Conservation (phyloP, 2,329 filamentous ascomycete species). For the Talaromyces sp. region DNA sequence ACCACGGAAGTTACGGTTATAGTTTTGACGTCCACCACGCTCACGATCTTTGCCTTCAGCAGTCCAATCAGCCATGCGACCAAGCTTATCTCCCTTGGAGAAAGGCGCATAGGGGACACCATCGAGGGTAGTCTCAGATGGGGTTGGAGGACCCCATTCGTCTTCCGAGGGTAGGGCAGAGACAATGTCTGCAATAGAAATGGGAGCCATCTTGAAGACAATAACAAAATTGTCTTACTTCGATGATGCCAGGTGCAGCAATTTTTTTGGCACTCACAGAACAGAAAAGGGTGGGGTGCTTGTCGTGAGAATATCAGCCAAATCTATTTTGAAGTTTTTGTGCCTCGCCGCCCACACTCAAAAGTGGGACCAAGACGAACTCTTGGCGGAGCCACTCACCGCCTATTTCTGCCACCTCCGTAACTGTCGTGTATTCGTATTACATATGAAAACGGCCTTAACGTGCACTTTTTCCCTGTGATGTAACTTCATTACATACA, state of each 20-base stretch:
- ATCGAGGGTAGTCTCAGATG: conserved; percentile 82
- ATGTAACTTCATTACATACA: conserved; percentile 11
- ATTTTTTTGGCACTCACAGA: not conserved
- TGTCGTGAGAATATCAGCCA: conserved; percentile 4
- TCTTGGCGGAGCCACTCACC: conserved; percentile 10
- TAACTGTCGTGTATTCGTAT: not conserved
- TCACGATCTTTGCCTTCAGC: conserved; percentile 67
- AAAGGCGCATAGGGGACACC: conserved; percentile 97
- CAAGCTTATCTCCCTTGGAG: conserved; percentile 97
- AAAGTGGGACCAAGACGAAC: conserved; percentile 12
- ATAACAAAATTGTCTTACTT: not conserved
- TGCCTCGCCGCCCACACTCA: conserved; percentile 13
- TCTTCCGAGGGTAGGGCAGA: conserved; percentile 69
- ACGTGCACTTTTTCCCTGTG: not conserved
- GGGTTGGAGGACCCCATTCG: conserved; percentile 82
- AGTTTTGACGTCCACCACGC: conserved; percentile 78
- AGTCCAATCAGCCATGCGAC: conserved; percentile 99
- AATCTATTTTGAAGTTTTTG: conserved; percentile 18
- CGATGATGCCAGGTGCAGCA: not conserved
- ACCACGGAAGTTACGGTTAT: conserved; percentile 93
- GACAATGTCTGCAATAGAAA: conserved; percentile 64
- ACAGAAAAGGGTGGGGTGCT: conserved; percentile 5
- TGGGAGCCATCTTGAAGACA: conserved; percentile 46
- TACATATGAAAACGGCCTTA: not conserved
- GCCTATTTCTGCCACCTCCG: conserved; percentile 12